phyloP scores from a whole-genome alignment of 495 filamentous ascomycete genomes.

The Evansstolkia leycettana region DNA sequence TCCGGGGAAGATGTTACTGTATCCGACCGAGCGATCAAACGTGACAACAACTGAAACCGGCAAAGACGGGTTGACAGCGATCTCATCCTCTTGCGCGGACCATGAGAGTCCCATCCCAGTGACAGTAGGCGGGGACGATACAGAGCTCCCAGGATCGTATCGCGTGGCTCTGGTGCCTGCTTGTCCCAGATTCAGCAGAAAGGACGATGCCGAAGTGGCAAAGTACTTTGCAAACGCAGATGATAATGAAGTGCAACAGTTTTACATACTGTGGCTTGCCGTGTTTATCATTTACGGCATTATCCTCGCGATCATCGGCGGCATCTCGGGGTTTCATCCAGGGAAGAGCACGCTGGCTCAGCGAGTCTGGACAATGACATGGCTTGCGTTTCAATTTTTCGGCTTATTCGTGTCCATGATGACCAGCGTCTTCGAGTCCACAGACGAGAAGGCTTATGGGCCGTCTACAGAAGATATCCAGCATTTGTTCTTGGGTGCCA shows the following conservation, averaged over 20 bases:
- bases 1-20: no score
- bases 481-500: background rate
- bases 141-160: no score
- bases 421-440: background rate
- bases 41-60: slow-evolving; percentile 1
- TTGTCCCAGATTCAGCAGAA: background rate
- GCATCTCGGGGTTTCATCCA: slow-evolving; percentile 13
- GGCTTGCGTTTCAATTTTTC: slow-evolving; percentile 19
- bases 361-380: slow-evolving; percentile 24
- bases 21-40: slow-evolving; percentile 9
- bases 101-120: no score
- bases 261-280: background rate
- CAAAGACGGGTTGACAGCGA: slow-evolving; percentile 1
- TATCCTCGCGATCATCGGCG: slow-evolving; percentile 17
- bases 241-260: background rate
- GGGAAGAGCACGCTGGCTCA: slow-evolving; percentile 18
- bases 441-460: background rate
- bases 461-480: background rate
- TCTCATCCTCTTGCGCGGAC: no score
- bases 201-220: background rate
- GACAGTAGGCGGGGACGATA: no score
- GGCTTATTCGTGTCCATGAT: slow-evolving; percentile 5
- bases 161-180: no score
- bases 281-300: background rate
- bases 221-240: background rate